phyloP scores from a whole-genome alignment of 2,329 filamentous ascomycete genomes.

The Rosellinia necatrix region DNA sequence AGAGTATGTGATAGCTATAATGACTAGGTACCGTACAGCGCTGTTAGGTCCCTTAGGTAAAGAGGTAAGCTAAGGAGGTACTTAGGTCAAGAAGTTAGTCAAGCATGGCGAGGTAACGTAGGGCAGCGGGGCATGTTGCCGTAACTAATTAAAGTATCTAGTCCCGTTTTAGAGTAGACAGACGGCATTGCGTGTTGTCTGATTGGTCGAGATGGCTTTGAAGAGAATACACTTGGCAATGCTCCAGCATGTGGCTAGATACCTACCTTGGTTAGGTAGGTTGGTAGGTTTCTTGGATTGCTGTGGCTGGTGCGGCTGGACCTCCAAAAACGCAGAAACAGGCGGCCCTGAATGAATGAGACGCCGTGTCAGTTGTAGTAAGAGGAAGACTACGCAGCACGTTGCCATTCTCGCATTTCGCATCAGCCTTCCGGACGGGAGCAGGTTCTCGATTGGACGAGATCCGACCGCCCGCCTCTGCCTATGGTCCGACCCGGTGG shows the following conservation, averaged over 20 bases:
- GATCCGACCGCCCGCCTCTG: neutral
- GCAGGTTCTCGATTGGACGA: neutral
- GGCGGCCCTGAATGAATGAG: constrained; percentile 28
- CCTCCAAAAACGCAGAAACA: constrained; percentile 40
- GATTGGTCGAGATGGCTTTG: constrained; percentile 35
- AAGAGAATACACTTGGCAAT: constrained; percentile 23
- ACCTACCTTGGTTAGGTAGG: too few relatives aligned
- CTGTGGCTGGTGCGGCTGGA: constrained; percentile 35
- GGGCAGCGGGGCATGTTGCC: too few relatives aligned
- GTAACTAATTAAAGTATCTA: too few relatives aligned
- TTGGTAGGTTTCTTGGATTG: too few relatives aligned
- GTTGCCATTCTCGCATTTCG: constrained; percentile 1
- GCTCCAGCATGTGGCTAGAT: constrained; percentile 29
- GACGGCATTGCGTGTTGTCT: constrained; percentile 22
- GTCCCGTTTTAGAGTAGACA: constrained; percentile 29
- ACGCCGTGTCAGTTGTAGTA: constrained; percentile 31
- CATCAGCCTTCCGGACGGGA: constrained; percentile 7
- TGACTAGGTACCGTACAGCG: too few relatives aligned
- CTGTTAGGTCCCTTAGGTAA: too few relatives aligned
- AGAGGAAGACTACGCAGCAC: constrained; percentile 23
- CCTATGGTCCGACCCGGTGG: neutral
- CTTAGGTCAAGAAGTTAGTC: too few relatives aligned
- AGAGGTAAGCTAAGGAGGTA: too few relatives aligned
- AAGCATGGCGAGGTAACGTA: too few relatives aligned
- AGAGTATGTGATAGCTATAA: too few relatives aligned